phyloP scores from a whole-genome alignment of 495 filamentous ascomycete genomes.

The Penicillium coprophilum region DNA sequence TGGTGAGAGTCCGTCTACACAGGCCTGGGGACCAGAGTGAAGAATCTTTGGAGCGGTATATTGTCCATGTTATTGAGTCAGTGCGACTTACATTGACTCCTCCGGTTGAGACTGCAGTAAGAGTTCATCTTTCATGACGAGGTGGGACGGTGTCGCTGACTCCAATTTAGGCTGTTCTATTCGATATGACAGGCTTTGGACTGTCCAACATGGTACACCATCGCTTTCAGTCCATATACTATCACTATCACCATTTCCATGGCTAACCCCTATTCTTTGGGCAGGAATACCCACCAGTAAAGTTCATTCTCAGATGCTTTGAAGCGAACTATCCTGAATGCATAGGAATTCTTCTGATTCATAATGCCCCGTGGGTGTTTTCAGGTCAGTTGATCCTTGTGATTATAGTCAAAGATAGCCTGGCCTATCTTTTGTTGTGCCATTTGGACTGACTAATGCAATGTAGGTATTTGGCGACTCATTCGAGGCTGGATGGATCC shows the following conservation, averaged over 20 bases:
- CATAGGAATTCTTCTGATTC: conserved; percentile 80
- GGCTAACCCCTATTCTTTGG: not conserved
- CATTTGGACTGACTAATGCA: not conserved
- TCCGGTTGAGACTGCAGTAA: conserved; percentile 83
- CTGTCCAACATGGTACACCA: conserved; percentile 83
- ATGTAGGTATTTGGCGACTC: conserved; percentile 72
- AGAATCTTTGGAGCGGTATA: conserved; percentile 76
- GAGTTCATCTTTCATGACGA: conserved; percentile 32
- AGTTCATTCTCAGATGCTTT: conserved; percentile 97
- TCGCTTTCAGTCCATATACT: not conserved
- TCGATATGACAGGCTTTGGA: conserved; percentile 91
- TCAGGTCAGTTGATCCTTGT: conserved; percentile 53
- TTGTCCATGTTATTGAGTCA: conserved; percentile 90
- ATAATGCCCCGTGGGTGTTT: conserved; percentile 96
- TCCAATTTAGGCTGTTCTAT: conserved; percentile 64
- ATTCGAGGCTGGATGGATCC: conserved; percentile 95
- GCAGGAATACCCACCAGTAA: conserved; percentile 89
- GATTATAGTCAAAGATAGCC: not conserved
- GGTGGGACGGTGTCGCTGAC: conserved; percentile 11
- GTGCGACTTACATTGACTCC: conserved; percentile 70
- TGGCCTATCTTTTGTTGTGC: not conserved
- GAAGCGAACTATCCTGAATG: conserved; percentile 96
- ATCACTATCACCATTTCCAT: not conserved
- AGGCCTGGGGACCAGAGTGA: conserved; percentile 83
- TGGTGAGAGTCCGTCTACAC: conserved; percentile 77